These are phyloP conservation scores for Alternaria longipes DNA, from an alignment of 2,329 filamentous ascomycete species.

Conservation along the genomic window DNA sequence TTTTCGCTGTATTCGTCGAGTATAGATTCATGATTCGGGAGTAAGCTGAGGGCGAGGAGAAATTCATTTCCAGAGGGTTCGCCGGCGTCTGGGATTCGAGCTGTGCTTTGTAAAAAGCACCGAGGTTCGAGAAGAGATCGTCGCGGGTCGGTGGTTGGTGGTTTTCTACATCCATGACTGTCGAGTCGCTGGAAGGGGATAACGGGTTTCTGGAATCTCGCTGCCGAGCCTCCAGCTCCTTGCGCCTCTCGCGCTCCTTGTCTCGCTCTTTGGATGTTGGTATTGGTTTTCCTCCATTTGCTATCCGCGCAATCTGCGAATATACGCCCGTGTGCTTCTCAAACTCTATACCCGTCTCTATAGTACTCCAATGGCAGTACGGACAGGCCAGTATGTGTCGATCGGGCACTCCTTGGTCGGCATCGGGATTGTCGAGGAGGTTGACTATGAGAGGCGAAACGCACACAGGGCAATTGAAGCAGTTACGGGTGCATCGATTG, in stretches of 20 bases:
- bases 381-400: slow-evolving; percentile 85
- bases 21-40: slow-evolving; percentile 93
- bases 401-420: slow-evolving; percentile 50
- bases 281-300: slow-evolving; percentile 57
- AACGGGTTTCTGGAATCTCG: slow-evolving; percentile 27
- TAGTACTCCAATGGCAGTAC: slow-evolving; percentile 92
- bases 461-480: slow-evolving; percentile 93
- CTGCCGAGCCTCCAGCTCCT: slow-evolving; percentile 37
- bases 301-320: slow-evolving; percentile 77
- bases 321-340: slow-evolving; percentile 89
- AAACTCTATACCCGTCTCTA: slow-evolving; percentile 89
- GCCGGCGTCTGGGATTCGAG: slow-evolving; percentile 66
- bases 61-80: slow-evolving; percentile 61
- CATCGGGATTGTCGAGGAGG: slow-evolving; percentile 66
- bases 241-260: slow-evolving; percentile 51
- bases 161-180: slow-evolving; percentile 14
- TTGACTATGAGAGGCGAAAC: slow-evolving; percentile 80
- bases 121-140: slow-evolving; percentile 77
- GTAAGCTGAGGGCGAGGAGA: slow-evolving; percentile 80
- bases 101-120: slow-evolving; percentile 83
- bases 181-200: slow-evolving; percentile 29
- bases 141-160: slow-evolving; percentile 65
- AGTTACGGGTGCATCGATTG: slow-evolving; percentile 93
- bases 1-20: slow-evolving; percentile 63
- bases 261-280: slow-evolving; percentile 53